phyloP scores from a whole-genome alignment of 2,329 filamentous ascomycete genomes.

The Penicillium hesseltinei region DNA sequence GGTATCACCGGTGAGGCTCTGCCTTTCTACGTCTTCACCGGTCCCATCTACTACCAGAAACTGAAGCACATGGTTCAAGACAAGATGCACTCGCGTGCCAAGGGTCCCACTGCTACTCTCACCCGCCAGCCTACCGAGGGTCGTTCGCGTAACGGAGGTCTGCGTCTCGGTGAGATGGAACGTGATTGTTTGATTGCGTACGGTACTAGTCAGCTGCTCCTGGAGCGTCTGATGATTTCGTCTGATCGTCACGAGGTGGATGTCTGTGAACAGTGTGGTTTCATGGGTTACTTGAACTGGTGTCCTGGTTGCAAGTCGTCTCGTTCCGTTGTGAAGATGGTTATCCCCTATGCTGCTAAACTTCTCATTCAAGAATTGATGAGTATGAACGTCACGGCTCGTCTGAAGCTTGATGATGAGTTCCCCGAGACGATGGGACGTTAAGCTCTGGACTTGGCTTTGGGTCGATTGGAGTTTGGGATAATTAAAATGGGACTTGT shows the following conservation, averaged over 20 bases:
- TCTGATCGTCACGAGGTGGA: slow-evolving; percentile 89
- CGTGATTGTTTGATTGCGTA: slow-evolving; percentile 97
- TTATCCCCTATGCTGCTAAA: slow-evolving; percentile 96
- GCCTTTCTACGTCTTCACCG: slow-evolving; percentile 96
- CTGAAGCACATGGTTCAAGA: slow-evolving; percentile 99
- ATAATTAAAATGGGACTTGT: slow-evolving; percentile 16
- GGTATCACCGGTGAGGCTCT: slow-evolving; percentile 93
- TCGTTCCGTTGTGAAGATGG: slow-evolving; percentile 83
- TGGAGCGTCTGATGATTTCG: slow-evolving; percentile 92
- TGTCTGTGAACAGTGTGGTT: slow-evolving; percentile 87
- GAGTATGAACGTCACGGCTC: slow-evolving; percentile 97
- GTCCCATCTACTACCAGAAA: slow-evolving; percentile 98
- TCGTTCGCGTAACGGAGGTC: slow-evolving; percentile 84
- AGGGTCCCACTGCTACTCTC: slow-evolving; percentile 84
- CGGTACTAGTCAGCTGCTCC: slow-evolving; percentile 83
- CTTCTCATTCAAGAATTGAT: slow-evolving; percentile 91
- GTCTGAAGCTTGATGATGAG: slow-evolving; percentile 87
- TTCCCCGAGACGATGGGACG: slow-evolving; percentile 62
- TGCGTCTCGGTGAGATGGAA: slow-evolving; percentile 97
- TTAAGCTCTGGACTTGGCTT: slow-evolving; percentile 15
- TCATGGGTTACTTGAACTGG: slow-evolving; percentile 94
- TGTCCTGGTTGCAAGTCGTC: slow-evolving; percentile 90
- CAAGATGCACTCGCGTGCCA: slow-evolving; percentile 96
- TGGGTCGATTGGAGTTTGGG: slow-evolving; percentile 11
- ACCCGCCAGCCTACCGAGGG: slow-evolving; percentile 96